Evolutionary conservation across 345 rosid species (phyloP).

Genomic region (Populus nigra): DNA sequence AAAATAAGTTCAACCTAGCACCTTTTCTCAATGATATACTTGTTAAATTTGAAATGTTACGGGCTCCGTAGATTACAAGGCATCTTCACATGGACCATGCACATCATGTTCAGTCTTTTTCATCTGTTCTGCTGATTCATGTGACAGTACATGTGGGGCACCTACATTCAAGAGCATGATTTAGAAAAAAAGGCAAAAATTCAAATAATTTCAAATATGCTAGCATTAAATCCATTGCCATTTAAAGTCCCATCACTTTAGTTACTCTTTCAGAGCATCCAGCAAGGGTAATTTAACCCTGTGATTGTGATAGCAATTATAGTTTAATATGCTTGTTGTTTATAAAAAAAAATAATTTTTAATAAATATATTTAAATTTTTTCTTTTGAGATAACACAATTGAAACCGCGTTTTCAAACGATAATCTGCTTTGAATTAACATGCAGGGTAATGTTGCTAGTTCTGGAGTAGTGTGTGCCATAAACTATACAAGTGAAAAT

Average conservation of each 20-base stretch:
- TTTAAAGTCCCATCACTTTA: not conserved
- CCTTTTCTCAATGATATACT: not conserved
- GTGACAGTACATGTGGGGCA: not conserved
- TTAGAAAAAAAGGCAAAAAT: not conserved
- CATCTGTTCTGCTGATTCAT: conserved; percentile 1
- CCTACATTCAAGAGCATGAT: not conserved
- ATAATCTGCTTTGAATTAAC: not conserved
- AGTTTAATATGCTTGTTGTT: too few species aligned
- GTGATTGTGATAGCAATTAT: too few species aligned
- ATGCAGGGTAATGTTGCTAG: not conserved
- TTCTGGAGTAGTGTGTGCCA: not conserved
- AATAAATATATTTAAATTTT: too few species aligned
- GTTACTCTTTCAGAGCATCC: not conserved
- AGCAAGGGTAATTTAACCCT: not conserved
- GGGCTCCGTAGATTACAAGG: not conserved
- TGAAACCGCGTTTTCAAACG: too few species aligned
- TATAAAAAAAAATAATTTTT: too few species aligned
- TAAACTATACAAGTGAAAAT: not conserved
- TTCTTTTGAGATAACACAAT: too few species aligned
- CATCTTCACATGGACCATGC: too few species aligned
- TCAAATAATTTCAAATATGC: not conserved
- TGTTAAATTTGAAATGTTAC: not conserved
- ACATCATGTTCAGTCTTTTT: not conserved
- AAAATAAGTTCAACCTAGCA: not conserved
- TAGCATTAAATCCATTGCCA: not conserved